Percentiles rank a stretch among this genome's conserved stretches.
These are phyloP conservation scores for Fusarium sp. DNA, from an alignment of 2,329 filamentous ascomycete genomes.

Conservation along the genomic window DNA sequence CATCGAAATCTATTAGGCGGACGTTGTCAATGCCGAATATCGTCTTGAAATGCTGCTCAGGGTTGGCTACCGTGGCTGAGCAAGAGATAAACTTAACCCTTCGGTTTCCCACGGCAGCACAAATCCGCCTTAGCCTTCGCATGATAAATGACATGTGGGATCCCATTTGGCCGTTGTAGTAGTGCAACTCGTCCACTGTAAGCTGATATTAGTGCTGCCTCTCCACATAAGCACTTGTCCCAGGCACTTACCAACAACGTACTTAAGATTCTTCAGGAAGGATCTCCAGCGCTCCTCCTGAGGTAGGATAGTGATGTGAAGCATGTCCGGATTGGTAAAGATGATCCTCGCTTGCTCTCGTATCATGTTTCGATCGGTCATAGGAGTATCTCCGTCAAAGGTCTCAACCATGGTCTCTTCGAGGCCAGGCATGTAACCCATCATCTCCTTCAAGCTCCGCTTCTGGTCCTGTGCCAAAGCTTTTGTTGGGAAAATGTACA, in stretches of 20 bases:
- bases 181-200: conserved; percentile 85
- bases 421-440: conserved; percentile 82
- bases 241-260: conserved; percentile 74
- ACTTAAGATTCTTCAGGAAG: conserved; percentile 89
- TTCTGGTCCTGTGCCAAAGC: conserved; percentile 95
- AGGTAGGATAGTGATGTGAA: conserved; percentile 92
- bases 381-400: conserved; percentile 94
- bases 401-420: conserved; percentile 87
- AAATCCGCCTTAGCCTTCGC: conserved; percentile 87
- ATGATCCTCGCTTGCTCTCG: conserved; percentile 92
- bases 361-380: conserved; percentile 81
- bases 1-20: conserved; percentile 87
- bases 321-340: conserved; percentile 98
- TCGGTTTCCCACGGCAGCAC: conserved; percentile 88
- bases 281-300: conserved; percentile 91
- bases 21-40: conserved; percentile 92
- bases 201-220: conserved; percentile 8
- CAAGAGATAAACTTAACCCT: conserved; percentile 93
- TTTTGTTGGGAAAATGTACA: conserved; percentile 99
- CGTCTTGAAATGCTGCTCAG: conserved; percentile 88
- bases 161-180: conserved; percentile 95
- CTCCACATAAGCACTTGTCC: background rate
- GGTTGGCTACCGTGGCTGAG: conserved; percentile 96
- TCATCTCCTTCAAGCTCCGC: conserved; percentile 85
- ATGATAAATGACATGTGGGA: conserved; percentile 96